Evolutionary conservation across 345 rosid species (phyloP).

Genomic region (Xanthoceras sorbifolium): DNA sequence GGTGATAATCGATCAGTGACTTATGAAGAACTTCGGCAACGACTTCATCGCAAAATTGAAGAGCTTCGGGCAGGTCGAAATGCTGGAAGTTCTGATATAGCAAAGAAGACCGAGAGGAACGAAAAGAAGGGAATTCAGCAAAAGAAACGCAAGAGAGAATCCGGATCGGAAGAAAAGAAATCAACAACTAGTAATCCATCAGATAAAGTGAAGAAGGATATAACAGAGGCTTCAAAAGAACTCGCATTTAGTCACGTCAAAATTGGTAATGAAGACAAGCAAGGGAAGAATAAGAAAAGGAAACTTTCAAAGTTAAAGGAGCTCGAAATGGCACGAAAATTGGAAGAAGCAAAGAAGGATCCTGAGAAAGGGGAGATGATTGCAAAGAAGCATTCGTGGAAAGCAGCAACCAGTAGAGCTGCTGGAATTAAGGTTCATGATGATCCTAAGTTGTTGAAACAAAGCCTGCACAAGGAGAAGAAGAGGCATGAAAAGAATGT

Average conservation of each 20-base stretch:
- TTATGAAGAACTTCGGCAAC: constrained; percentile 76
- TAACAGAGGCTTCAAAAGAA: constrained; percentile 73
- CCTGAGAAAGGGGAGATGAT: constrained; percentile 69
- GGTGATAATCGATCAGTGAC: constrained; percentile 49
- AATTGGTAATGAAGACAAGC: constrained; percentile 59
- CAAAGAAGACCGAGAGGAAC: constrained; percentile 29
- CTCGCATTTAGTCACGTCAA: constrained; percentile 73
- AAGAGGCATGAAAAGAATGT: constrained; percentile 69
- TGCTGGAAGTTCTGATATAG: constrained; percentile 29
- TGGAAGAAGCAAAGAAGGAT: constrained; percentile 72
- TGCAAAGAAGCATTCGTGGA: constrained; percentile 69
- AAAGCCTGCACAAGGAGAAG: constrained; percentile 73
- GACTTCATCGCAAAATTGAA: constrained; percentile 65
- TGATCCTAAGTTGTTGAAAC: constrained; percentile 74
- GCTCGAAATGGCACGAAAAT: constrained; percentile 65
- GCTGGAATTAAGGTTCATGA: constrained; percentile 83
- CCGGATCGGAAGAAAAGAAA: constrained; percentile 37
- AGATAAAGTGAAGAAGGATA: constrained; percentile 56
- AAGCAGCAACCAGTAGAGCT: constrained; percentile 76
- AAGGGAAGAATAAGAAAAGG: constrained; percentile 56
- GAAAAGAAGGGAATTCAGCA: constrained; percentile 32
- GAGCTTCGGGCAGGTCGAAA: constrained; percentile 66
- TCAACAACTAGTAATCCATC: constrained; percentile 25
- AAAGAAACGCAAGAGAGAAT: constrained; percentile 69
- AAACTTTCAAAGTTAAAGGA: constrained; percentile 64